phyloP scores from a whole-genome alignment of 2,329 filamentous ascomycete species.

The Colletotrichum nymphaeae region DNA sequence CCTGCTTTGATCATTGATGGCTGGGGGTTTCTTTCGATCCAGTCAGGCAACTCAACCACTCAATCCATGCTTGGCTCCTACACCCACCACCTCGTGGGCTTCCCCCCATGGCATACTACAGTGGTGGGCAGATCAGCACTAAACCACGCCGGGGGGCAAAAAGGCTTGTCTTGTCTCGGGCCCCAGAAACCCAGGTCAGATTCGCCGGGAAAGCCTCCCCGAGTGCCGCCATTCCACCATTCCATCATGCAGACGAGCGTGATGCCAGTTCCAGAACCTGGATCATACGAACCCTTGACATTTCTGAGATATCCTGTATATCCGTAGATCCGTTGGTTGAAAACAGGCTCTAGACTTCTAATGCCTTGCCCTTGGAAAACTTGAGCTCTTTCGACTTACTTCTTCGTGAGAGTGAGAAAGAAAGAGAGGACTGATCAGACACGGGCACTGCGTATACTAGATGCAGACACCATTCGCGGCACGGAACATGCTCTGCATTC shows the following conservation, averaged over 20 bases:
- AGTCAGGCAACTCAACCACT: not conserved
- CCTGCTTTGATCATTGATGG: not conserved
- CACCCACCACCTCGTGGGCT: not conserved
- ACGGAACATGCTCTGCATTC: too few species aligned
- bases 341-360: too few species aligned
- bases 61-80: not conserved
- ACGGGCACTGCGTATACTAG: too few species aligned
- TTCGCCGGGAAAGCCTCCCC: not conserved
- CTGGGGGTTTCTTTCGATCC: not conserved
- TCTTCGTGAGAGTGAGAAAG: too few species aligned
- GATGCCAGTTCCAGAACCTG: not conserved
- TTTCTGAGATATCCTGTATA: not conserved
- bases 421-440: too few species aligned
- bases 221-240: not conserved
- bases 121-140: constrained; percentile 14
- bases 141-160: constrained; percentile 6
- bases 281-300: not conserved
- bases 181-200: not conserved
- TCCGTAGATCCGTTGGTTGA: not conserved
- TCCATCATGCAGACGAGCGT: not conserved
- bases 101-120: too few species aligned
- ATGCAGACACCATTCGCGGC: too few species aligned
- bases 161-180: constrained; percentile 7
- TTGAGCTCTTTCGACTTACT: too few species aligned
- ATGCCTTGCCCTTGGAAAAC: too few species aligned